Conservation (phyloP, 768 basidiomycete genomes). For the Auricularia cornea region DNA sequence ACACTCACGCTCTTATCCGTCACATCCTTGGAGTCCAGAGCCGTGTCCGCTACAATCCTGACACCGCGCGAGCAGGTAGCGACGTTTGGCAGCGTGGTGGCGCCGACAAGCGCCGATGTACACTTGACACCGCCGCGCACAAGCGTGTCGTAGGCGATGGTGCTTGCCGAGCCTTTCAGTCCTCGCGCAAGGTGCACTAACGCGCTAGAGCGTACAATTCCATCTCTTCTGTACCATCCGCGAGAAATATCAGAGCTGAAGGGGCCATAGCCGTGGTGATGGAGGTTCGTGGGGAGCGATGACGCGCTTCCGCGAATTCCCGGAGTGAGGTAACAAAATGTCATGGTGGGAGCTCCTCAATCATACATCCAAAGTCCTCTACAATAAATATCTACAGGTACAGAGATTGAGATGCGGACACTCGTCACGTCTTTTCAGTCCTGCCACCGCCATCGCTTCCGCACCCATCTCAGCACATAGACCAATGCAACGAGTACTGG, state of each 20-base stretch:
- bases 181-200: background rate
- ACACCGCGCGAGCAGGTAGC: constrained; percentile 67
- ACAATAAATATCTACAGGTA: no score
- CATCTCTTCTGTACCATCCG: constrained; percentile 84
- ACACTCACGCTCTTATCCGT: background rate
- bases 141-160: constrained; percentile 74
- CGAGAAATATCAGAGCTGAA: constrained; percentile 63
- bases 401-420: no score
- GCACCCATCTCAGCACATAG: background rate
- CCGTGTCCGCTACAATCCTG: constrained; percentile 56
- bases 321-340: no score
- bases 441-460: background rate
- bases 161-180: constrained; percentile 34
- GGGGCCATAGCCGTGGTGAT: constrained; percentile 14
- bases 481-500: constrained; percentile 24
- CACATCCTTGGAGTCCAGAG: background rate
- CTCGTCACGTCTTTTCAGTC: no score
- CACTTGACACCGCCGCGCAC: constrained; percentile 63
- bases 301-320: background rate
- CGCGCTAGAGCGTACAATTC: constrained; percentile 52
- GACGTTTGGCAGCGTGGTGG: constrained; percentile 18
- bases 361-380: background rate
- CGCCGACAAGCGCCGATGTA: constrained; percentile 53
- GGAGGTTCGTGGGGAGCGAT: background rate
- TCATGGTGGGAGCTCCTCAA: no score